Percentiles rank a stretch among this genome's conserved stretches.
Conservation (phyloP, 768 basidiomycete genomes). For the Leccinum subgranulosum region DNA sequence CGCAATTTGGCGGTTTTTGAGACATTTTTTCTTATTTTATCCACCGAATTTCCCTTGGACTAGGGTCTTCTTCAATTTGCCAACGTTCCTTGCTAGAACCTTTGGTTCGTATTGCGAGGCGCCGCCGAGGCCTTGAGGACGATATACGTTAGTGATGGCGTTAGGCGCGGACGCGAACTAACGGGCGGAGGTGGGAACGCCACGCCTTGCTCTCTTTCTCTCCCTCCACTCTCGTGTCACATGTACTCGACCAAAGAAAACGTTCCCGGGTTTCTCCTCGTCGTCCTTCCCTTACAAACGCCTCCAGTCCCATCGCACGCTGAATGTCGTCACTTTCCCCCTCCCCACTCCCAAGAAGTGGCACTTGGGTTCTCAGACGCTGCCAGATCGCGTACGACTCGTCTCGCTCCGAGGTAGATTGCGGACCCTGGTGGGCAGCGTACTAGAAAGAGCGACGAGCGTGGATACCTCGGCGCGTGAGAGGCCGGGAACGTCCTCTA, state of each 20-base stretch:
- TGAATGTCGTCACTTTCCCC: background rate
- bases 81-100: background rate
- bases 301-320: background rate
- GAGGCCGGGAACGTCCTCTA: background rate
- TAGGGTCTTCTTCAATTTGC: background rate
- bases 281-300: background rate
- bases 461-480: slow-evolving; percentile 14
- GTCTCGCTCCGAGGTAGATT: slow-evolving; percentile 4
- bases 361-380: background rate
- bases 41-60: background rate
- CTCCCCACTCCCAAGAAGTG: background rate
- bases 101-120: background rate
- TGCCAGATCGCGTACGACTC: background rate
- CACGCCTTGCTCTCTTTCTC: background rate
- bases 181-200: background rate
- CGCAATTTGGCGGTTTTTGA: background rate
- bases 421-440: slow-evolving; percentile 10
- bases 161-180: background rate
- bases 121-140: too few species aligned
- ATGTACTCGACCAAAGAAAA: background rate
- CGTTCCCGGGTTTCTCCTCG: background rate
- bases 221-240: background rate
- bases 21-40: background rate
- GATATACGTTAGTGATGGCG: background rate
- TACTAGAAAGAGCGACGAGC: background rate